Base-by-base conservation (phyloP, 495 filamentous ascomycete species). In the Saxophila tyrrhenica region DNA sequence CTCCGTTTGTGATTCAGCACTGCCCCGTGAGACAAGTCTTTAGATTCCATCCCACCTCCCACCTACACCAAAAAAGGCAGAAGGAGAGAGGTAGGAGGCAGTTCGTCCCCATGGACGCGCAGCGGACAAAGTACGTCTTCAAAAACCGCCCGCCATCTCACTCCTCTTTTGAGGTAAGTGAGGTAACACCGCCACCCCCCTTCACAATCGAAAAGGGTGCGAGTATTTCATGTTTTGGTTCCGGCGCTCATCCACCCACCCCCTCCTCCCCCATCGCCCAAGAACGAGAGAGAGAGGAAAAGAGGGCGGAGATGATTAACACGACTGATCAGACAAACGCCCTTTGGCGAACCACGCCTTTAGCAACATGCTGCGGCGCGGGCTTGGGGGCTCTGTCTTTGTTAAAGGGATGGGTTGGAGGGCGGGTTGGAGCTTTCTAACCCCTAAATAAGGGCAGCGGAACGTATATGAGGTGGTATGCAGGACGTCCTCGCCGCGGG, bases 41-140 rank as follows among this genome's bases (percentile, higher is more conserved):
- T 58, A 62, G 54, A 56, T 69, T 67, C 64, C 67, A 48, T 62
- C 64, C 63, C 65, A 35, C 23, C 35, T 21, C 22, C 32, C 0
- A 1, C 19, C n/a, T n/a, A n/a, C n/a, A n/a, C n/a, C n/a, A n/a
- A n/a, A n/a, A n/a, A n/a, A n/a, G n/a, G n/a, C n/a, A n/a, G n/a
- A n/a, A n/a, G 11, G n/a, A 55, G 43, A 43, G n/a, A 29, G 16
- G 24, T 23, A 51, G 55, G 51, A 58, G 56, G 52, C 55, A 54
- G 21, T 23, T 25, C 29, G 29, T 35, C 29, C 5, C 29, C 29
- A 5, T 7, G 13, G 29, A 19, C 16, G 44, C 59, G 52, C n/a
- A 65, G 59, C 67, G 65, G 63, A 62, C 67, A 70, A 70, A 70
- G 57, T 59, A 70, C 67, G 67, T 70, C 67, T 65, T 56, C 67